Evolutionary conservation across 192 early-diverging fungal species (phyloP).

Genomic region (Hyaloraphidium curvatum): DNA sequence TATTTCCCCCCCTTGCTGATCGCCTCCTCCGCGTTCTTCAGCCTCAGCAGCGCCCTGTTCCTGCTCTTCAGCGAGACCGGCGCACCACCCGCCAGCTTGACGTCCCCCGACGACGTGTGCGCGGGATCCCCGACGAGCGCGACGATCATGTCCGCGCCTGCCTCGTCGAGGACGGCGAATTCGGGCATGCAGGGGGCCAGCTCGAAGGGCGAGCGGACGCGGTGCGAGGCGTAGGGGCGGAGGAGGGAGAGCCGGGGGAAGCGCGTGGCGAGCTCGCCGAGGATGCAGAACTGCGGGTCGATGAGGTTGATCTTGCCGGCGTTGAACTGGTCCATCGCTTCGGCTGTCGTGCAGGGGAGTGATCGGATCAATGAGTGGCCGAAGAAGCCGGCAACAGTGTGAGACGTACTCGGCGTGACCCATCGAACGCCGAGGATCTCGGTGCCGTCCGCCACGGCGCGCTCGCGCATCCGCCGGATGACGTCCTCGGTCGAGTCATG

Average conservation of each 20-base stretch:
- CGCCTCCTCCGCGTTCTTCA: not conserved
- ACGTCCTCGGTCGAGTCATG: not conserved
- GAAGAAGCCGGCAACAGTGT: not conserved
- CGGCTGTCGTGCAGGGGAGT: not conserved
- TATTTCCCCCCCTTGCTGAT: not conserved
- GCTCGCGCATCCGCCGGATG: not conserved
- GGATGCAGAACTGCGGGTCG: not conserved
- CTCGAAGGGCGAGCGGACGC: not conserved
- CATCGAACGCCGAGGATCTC: not conserved
- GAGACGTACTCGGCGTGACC: not conserved
- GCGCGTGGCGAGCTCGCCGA: not conserved
- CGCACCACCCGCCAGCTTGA: too few relatives aligned
- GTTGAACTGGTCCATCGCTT: slow-evolving; percentile 1
- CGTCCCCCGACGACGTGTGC: not conserved
- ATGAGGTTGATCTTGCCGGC: not conserved
- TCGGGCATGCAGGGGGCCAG: not conserved
- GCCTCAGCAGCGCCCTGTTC: not conserved
- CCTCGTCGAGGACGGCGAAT: not conserved
- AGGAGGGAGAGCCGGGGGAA: not conserved
- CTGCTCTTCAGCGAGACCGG: not conserved
- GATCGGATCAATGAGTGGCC: not conserved
- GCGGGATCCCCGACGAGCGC: not conserved
- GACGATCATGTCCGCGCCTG: not conserved
- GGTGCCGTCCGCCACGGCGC: not conserved
- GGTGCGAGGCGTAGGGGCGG: not conserved